Conservation (phyloP, 495 filamentous ascomycete genomes). For the Hypoxylon perforatum region DNA sequence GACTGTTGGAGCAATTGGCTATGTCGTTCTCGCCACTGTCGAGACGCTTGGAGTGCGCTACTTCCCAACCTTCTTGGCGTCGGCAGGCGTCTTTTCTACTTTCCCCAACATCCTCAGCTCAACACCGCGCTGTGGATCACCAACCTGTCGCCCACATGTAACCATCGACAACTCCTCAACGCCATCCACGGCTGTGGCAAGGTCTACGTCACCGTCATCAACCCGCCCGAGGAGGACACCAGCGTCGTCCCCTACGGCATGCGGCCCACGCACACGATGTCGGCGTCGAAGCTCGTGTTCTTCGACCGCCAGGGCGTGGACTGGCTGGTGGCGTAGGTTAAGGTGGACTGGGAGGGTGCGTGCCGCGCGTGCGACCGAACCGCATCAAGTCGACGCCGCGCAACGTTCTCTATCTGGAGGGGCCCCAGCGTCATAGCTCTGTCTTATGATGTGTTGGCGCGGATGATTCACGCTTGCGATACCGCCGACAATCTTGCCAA, state of each 20-base stretch:
- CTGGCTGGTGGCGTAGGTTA: conserved; percentile 12
- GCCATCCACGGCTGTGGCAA: conserved; percentile 48
- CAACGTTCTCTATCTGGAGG: conserved; percentile 58
- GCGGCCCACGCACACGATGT: conserved; percentile 18
- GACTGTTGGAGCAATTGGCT: conserved; percentile 73
- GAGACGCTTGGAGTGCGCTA: conserved; percentile 69
- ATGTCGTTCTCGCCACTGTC: conserved; percentile 71
- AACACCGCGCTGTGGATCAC: conserved; percentile 54
- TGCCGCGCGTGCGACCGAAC: conserved; percentile 35
- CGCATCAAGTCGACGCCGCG: conserved; percentile 29
- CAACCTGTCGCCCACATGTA: conserved; percentile 44
- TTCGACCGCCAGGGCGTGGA: conserved; percentile 45
- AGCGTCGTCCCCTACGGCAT: neutral
- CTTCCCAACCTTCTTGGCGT: conserved; percentile 71
- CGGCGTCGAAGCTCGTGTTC: conserved; percentile 54
- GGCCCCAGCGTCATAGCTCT: conserved; percentile 54
- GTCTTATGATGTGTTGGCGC: conserved; percentile 49
- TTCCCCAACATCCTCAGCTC: conserved; percentile 64
- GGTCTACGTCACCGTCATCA: conserved; percentile 51
- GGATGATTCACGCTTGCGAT: conserved; percentile 49
- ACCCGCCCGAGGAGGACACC: conserved; percentile 31
- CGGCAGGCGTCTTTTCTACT: conserved; percentile 71
- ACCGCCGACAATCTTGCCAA: conserved; percentile 35
- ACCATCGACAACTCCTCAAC: conserved; percentile 38
- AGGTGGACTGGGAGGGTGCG: conserved; percentile 23